These are phyloP conservation scores for Epichloe glyceriae DNA, from an alignment of 2,329 filamentous ascomycete species.

Conservation along the genomic window DNA sequence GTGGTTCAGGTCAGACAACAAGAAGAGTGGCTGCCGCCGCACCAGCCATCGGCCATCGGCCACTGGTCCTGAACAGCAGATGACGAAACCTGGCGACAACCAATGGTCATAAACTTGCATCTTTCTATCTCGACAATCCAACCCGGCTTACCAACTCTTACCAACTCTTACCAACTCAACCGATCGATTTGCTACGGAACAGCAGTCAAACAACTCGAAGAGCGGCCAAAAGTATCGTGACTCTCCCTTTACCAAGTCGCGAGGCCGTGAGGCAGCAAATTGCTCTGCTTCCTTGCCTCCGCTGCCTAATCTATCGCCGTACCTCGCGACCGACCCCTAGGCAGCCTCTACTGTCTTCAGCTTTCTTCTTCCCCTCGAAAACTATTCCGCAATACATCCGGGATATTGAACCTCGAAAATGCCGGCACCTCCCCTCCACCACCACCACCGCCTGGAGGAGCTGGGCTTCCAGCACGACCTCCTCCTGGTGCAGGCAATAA, in stretches of 20 bases:
- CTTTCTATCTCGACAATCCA: background rate
- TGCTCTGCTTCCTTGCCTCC: background rate
- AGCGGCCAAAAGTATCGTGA: background rate
- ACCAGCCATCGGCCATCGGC: background rate
- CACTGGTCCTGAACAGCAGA: conserved; percentile 1
- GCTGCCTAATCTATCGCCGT: conserved; percentile 2
- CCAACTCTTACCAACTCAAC: background rate
- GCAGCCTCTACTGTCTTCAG: background rate
- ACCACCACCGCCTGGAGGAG: conserved; percentile 44
- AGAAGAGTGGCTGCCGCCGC: too few relatives aligned
- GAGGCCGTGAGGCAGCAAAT: background rate
- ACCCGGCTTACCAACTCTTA: too few relatives aligned
- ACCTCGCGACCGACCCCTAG: background rate
- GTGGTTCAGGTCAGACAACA: too few relatives aligned
- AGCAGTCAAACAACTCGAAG: background rate
- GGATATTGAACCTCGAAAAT: conserved; percentile 5
- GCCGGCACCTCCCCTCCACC: conserved; percentile 53
- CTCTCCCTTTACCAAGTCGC: background rate
- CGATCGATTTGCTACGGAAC: background rate
- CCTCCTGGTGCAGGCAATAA: conserved; percentile 42
- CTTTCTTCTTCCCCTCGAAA: background rate
- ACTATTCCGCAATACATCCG: background rate
- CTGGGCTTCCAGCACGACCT: conserved; percentile 33
- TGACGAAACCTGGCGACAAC: conserved; percentile 10
- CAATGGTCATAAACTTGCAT: background rate